phyloP scores from a whole-genome alignment of 1,284 basidiomycete genomes.

The Heliocybe sulcata region DNA sequence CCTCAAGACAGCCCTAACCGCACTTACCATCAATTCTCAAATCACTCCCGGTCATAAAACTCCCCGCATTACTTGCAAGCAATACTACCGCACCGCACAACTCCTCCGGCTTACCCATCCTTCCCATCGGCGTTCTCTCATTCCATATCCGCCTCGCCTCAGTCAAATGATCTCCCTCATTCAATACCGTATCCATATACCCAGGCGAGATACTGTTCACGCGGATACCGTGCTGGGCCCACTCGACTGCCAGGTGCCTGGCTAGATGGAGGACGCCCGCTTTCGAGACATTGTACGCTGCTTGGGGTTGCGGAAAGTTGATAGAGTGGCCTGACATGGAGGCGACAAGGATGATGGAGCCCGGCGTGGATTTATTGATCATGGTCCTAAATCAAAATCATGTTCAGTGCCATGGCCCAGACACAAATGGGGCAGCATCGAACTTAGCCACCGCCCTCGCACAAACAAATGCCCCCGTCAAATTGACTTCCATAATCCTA shows the following conservation, averaged over 20 bases:
- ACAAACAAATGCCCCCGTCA: constrained; percentile 35
- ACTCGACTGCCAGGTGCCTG: constrained; percentile 27
- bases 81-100: constrained; percentile 30
- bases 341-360: constrained; percentile 33
- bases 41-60: constrained; percentile 34
- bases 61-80: constrained; percentile 32
- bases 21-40: constrained; percentile 33
- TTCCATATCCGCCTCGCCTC: constrained; percentile 24
- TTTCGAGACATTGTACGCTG: constrained; percentile 24
- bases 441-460: constrained; percentile 32
- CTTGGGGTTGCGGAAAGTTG: constrained; percentile 33
- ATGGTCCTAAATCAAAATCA: constrained; percentile 23
- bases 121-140: constrained; percentile 31
- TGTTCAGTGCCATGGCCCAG: background rate
- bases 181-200: constrained; percentile 37
- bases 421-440: constrained; percentile 6
- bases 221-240: constrained; percentile 31
- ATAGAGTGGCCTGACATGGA: constrained; percentile 33
- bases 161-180: constrained; percentile 24
- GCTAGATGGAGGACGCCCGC: constrained; percentile 17
- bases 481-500: constrained; percentile 30
- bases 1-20: background rate
- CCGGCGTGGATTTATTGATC: constrained; percentile 30
- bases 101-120: constrained; percentile 34
- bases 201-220: constrained; percentile 36